Percentiles rank a stretch among this genome's conserved stretches.
Conservation (phyloP, 768 basidiomycete species). For the Podaxis sp. region DNA sequence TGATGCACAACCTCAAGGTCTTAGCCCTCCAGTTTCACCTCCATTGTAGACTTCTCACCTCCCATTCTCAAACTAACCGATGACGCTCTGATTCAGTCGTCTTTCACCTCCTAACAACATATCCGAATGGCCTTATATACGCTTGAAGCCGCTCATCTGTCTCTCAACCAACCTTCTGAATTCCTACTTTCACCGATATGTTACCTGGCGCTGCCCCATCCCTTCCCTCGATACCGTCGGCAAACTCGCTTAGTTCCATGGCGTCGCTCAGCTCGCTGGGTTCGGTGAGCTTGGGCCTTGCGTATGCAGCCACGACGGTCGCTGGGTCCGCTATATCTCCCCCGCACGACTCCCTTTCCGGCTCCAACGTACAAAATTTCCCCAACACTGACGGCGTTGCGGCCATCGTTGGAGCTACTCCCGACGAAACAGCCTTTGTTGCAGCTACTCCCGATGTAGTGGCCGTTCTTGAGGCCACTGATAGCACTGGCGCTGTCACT, state of each 20-base stretch:
- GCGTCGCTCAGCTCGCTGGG: slow-evolving; percentile 5
- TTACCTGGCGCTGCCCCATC: slow-evolving; percentile 3
- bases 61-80: background rate
- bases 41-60: background rate
- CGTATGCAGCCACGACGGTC: background rate
- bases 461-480: no score
- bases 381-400: no score
- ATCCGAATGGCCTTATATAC: background rate
- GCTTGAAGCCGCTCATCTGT: background rate
- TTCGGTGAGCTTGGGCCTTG: slow-evolving; percentile 6
- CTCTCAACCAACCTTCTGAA: background rate
- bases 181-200: background rate
- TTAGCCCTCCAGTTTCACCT: background rate
- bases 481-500: no score
- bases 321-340: slow-evolving; percentile 6
- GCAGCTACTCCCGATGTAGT: no score
- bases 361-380: no score
- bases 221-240: slow-evolving; percentile 1
- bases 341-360: background rate
- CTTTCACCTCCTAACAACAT: background rate
- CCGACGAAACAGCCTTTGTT: no score
- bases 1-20: no score
- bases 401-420: no score
- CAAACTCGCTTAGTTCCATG: slow-evolving; percentile 6
- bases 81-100: background rate